phyloP scores from a whole-genome alignment of 228 moss, liverwort and hornwort species.

The Sphagnum fallax region DNA sequence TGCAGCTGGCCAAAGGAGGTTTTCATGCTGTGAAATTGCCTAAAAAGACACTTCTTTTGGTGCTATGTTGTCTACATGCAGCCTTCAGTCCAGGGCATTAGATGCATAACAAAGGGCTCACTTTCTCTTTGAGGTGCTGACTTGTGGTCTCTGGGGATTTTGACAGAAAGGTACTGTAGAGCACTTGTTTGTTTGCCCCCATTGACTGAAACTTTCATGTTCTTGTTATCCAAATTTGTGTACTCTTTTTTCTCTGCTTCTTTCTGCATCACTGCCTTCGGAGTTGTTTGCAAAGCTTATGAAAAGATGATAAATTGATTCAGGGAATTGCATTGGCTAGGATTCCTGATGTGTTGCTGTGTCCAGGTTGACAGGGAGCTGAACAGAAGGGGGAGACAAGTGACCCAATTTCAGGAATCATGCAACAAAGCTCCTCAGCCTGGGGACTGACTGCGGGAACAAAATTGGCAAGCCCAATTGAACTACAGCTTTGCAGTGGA shows the following conservation, averaged over 20 bases:
- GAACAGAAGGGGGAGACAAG: slow-evolving; percentile 40
- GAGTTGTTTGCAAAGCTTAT: neutral
- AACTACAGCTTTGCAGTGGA: slow-evolving; percentile 26
- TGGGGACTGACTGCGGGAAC: slow-evolving; percentile 19
- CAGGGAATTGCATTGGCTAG: neutral
- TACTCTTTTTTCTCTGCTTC: neutral
- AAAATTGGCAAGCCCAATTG: slow-evolving; percentile 31
- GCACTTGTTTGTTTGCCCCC: too few species aligned
- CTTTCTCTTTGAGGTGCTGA: too few species aligned
- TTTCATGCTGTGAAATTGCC: too few species aligned
- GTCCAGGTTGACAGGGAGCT: slow-evolving; percentile 59
- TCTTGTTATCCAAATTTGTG: neutral
- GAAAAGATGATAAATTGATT: neutral
- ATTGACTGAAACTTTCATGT: neutral
- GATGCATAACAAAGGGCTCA: too few species aligned
- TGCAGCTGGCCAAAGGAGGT: too few species aligned
- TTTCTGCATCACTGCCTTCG: too few species aligned
- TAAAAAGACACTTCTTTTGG: too few species aligned
- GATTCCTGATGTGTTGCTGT: slow-evolving; percentile 29
- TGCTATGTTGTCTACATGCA: too few species aligned
- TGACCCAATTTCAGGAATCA: slow-evolving; percentile 34
- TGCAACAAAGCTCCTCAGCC: slow-evolving; percentile 34
- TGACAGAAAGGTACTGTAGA: too few species aligned
- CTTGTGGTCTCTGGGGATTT: too few species aligned
- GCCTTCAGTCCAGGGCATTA: too few species aligned